These are phyloP conservation scores for Hypomontagnella submonticulosa DNA, from an alignment of 495 filamentous ascomycete genomes.

Conservation along the genomic window DNA sequence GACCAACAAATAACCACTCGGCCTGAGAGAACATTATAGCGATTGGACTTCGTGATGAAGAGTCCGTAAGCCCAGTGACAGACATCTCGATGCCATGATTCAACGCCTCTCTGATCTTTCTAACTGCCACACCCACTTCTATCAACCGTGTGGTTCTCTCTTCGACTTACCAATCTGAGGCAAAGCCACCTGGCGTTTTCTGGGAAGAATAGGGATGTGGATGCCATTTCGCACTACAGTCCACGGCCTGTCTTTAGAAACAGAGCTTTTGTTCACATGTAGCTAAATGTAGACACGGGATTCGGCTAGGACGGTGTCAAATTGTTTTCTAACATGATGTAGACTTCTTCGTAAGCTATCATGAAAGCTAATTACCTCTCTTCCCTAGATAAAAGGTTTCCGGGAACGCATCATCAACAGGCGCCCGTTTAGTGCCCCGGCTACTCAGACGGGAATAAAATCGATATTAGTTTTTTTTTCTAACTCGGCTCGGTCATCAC, in stretches of 20 bases:
- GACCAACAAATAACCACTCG: conserved; percentile 27
- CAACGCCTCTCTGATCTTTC: conserved; percentile 15
- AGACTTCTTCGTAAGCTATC: too few species aligned
- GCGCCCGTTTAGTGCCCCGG: background rate
- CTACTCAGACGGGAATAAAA: conserved; percentile 7
- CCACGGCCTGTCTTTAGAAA: conserved; percentile 25
- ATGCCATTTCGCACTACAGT: conserved; percentile 18
- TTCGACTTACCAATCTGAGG: conserved; percentile 21
- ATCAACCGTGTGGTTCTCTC: conserved; percentile 28
- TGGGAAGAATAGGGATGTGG: conserved; percentile 9
- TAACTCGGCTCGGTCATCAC: conserved; percentile 38
- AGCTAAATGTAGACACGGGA: too few species aligned
- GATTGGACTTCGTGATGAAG: conserved; percentile 22
- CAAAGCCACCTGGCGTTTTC: conserved; percentile 18
- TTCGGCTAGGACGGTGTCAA: too few species aligned
- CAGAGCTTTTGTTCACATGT: too few species aligned
- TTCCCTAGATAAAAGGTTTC: background rate
- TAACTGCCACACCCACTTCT: conserved; percentile 14
- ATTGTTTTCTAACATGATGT: too few species aligned
- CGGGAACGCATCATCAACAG: background rate
- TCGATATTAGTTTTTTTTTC: conserved; percentile 8
- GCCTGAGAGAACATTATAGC: conserved; percentile 31
- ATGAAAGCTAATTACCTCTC: background rate
- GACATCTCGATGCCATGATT: conserved; percentile 26
- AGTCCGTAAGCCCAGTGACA: conserved; percentile 18